Percentiles rank a stretch among this genome's conserved stretches.
Evolutionary conservation across 2,329 filamentous ascomycete species (phyloP).

Genomic region (Phoma sp.): DNA sequence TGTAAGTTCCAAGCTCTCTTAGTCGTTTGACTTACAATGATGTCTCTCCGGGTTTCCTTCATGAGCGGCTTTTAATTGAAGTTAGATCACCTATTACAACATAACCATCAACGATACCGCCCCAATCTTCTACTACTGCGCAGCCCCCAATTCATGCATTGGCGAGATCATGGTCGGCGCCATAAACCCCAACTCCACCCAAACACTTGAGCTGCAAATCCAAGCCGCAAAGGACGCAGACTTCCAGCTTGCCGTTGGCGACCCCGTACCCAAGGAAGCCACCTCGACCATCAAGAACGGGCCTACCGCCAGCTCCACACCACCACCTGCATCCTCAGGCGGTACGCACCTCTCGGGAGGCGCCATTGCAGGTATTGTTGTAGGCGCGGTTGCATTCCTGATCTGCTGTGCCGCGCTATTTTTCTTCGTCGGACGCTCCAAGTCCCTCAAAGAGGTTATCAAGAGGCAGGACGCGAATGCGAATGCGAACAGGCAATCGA

Average conservation of each 20-base stretch:
- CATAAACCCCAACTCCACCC: conserved; percentile 66
- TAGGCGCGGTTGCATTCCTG: conserved; percentile 69
- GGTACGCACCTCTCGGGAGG: conserved; percentile 43
- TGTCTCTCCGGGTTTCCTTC: too few species aligned
- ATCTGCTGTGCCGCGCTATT: conserved; percentile 66
- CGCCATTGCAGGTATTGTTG: conserved; percentile 63
- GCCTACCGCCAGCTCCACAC: conserved; percentile 18
- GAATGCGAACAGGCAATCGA: conserved; percentile 9
- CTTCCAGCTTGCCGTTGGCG: conserved; percentile 48
- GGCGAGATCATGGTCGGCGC: conserved; percentile 75
- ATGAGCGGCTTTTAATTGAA: conserved; percentile 4
- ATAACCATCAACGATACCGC: conserved; percentile 46
- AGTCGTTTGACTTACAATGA: too few species aligned
- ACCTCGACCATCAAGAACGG: conserved; percentile 20
- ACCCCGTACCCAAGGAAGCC: conserved; percentile 51
- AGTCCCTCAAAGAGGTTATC: conserved; percentile 39
- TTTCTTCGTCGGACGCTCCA: conserved; percentile 67
- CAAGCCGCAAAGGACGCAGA: conserved; percentile 31
- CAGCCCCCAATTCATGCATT: conserved; percentile 70
- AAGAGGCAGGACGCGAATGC: conserved; percentile 27
- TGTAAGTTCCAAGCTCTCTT: conserved; percentile 23
- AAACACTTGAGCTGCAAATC: conserved; percentile 40
- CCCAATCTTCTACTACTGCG: conserved; percentile 51
- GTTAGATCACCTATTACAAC: conserved; percentile 39
- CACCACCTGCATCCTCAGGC: background rate